Conservation (phyloP, 2,329 filamentous ascomycete genomes). For the Capronia epimyces region DNA sequence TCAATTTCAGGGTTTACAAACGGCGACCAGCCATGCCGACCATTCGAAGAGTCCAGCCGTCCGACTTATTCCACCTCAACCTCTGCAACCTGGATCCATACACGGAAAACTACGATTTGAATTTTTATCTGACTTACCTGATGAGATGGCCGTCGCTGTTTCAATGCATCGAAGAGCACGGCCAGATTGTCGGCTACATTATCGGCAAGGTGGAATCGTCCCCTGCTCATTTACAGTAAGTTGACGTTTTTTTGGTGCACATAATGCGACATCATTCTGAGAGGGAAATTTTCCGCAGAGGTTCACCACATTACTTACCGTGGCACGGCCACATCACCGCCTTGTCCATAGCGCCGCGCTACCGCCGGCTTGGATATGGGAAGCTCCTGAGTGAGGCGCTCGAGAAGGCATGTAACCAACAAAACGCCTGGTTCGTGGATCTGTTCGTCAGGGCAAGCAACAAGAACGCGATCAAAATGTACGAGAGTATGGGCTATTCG, state of each 20-base stretch:
- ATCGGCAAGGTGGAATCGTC: conserved; percentile 81
- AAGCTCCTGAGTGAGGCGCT: conserved; percentile 74
- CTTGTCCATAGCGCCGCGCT: conserved; percentile 81
- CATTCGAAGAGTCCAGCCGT: conserved; percentile 76
- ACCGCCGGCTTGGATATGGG: conserved; percentile 79
- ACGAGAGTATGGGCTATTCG: conserved; percentile 85
- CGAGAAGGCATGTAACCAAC: conserved; percentile 73
- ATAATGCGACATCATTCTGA: not conserved
- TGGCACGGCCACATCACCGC: conserved; percentile 99
- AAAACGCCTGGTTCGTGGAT: conserved; percentile 91
- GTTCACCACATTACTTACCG: conserved; percentile 85
- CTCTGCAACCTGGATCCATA: conserved; percentile 92
- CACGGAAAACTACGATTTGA: conserved; percentile 95
- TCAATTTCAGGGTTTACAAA: too few species aligned
- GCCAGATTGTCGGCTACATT: conserved; percentile 93
- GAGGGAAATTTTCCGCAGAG: conserved; percentile 9
- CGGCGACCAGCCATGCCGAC: conserved; percentile 69
- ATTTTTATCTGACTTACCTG: conserved; percentile 93
- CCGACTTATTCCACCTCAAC: conserved; percentile 83
- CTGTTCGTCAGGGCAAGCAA: conserved; percentile 90
- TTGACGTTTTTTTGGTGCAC: not conserved
- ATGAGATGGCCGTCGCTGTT: conserved; percentile 94
- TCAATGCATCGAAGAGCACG: conserved; percentile 81
- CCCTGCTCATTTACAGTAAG: conserved; percentile 64
- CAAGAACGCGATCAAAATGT: conserved; percentile 77